These are phyloP conservation scores for Tricholoma hemisulphureum DNA, from an alignment of 768 basidiomycete species.

Conservation along the genomic window DNA sequence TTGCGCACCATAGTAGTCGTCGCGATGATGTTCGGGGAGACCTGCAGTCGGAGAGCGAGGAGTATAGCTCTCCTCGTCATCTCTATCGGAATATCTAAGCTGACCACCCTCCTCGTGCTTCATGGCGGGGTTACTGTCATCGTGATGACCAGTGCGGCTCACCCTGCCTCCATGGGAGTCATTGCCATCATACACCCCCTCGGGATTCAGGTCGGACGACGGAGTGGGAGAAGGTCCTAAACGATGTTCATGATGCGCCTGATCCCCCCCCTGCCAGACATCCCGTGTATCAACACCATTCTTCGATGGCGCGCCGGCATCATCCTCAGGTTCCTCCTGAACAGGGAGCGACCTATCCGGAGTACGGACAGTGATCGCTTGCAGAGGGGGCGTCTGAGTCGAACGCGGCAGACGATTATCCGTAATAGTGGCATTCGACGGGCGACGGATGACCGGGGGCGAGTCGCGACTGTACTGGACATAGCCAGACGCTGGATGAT, in stretches of 20 bases:
- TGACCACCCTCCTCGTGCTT: slow-evolving; percentile 37
- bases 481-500: slow-evolving; percentile 42
- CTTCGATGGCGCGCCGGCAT: slow-evolving; percentile 39
- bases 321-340: slow-evolving; percentile 76
- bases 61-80: slow-evolving; percentile 59
- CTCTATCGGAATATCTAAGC: slow-evolving; percentile 32
- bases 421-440: slow-evolving; percentile 20
- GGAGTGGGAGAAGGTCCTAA: slow-evolving; percentile 47
- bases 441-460: slow-evolving; percentile 31
- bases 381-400: slow-evolving; percentile 57
- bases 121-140: slow-evolving; percentile 47
- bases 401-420: slow-evolving; percentile 35
- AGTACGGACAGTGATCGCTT: slow-evolving; percentile 51
- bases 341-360: slow-evolving; percentile 74
- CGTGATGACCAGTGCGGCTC: slow-evolving; percentile 37
- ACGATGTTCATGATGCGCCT: slow-evolving; percentile 31
- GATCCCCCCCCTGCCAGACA: slow-evolving; percentile 28
- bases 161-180: slow-evolving; percentile 36
- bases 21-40: slow-evolving; percentile 49
- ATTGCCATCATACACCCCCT: slow-evolving; percentile 33
- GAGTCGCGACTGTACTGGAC: slow-evolving; percentile 52
- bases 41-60: slow-evolving; percentile 64
- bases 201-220: slow-evolving; percentile 53
- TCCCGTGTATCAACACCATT: slow-evolving; percentile 27
- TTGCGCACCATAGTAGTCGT: slow-evolving; percentile 29